Evolutionary conservation across 768 basidiomycete species (phyloP).

Genomic region (Leccinum boreale): DNA sequence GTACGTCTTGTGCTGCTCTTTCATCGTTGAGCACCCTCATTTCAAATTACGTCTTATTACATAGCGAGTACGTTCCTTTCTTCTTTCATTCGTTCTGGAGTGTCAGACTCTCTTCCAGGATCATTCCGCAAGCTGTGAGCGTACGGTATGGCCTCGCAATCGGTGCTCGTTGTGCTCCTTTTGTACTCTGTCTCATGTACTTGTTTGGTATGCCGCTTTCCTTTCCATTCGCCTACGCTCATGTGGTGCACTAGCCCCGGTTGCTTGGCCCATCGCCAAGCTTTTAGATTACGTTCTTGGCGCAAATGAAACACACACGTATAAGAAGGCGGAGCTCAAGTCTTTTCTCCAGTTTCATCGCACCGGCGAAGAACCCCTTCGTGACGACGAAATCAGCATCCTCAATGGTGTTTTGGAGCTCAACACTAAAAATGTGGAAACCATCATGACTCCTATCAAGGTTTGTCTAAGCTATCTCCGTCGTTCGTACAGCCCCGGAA

Average conservation of each 20-base stretch:
- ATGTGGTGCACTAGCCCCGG: constrained; percentile 46
- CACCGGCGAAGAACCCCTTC: constrained; percentile 66
- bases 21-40: neutral
- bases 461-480: constrained; percentile 29
- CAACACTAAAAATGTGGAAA: constrained; percentile 69
- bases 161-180: constrained; percentile 73
- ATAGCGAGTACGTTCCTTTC: constrained; percentile 36
- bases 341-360: constrained; percentile 80
- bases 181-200: constrained; percentile 74
- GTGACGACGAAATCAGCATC: constrained; percentile 81
- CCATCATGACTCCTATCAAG: constrained; percentile 80
- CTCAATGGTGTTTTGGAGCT: constrained; percentile 78
- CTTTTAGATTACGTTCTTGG: constrained; percentile 83
- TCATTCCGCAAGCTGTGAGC: constrained; percentile 74
- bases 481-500: neutral
- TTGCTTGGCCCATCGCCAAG: constrained; percentile 70
- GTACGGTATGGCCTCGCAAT: constrained; percentile 76
- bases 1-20: constrained; percentile 37
- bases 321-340: constrained; percentile 80
- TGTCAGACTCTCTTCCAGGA: constrained; percentile 33
- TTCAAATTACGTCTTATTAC: neutral
- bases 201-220: constrained; percentile 36
- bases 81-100: neutral
- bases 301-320: constrained; percentile 63
- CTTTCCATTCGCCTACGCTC: neutral